Evolutionary conservation across 352 stramenopile genomes (phyloP).

Genomic region (Globisporangium heterothallicum): DNA sequence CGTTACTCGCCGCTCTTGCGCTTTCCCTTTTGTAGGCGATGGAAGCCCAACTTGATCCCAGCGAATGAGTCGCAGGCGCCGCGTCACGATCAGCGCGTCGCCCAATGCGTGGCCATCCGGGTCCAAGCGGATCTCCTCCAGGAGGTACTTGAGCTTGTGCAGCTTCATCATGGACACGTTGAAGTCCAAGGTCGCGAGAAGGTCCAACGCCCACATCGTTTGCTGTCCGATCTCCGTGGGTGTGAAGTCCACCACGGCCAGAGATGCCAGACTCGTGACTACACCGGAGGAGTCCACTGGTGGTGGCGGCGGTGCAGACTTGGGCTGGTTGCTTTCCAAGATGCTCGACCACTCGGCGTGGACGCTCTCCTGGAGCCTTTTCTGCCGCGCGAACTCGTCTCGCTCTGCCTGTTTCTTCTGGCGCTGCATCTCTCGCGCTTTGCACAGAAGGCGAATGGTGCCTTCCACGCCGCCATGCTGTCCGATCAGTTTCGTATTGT

Average conservation of each 20-base stretch:
- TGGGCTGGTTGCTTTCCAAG: conserved; percentile 22
- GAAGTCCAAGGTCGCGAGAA: conserved; percentile 56
- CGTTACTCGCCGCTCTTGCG: too few relatives aligned
- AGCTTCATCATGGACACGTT: conserved; percentile 74
- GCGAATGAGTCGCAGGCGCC: conserved; percentile 51
- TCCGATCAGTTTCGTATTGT: conserved; percentile 51
- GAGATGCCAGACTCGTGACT: conserved; percentile 29
- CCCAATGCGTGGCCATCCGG: conserved; percentile 50
- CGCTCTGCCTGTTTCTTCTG: conserved; percentile 35
- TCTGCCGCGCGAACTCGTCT: conserved; percentile 26
- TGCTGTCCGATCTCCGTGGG: conserved; percentile 62
- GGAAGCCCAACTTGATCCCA: conserved; percentile 49
- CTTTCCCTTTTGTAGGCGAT: background rate
- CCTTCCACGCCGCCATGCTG: conserved; percentile 59
- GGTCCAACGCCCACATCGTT: conserved; percentile 66
- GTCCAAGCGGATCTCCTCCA: conserved; percentile 66
- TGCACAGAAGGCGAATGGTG: conserved; percentile 51
- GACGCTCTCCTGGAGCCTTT: conserved; percentile 16
- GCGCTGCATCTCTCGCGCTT: conserved; percentile 52
- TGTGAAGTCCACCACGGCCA: conserved; percentile 59
- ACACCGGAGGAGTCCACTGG: conserved; percentile 18
- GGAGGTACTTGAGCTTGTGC: conserved; percentile 63
- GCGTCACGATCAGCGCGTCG: conserved; percentile 51
- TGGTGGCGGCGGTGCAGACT: conserved; percentile 15
- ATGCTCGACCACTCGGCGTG: conserved; percentile 35